Evolutionary conservation across 2,329 filamentous ascomycete genomes (phyloP), one percentile per base, ranked within the genome.

Genomic region (Passalora sequoiae): DNA sequence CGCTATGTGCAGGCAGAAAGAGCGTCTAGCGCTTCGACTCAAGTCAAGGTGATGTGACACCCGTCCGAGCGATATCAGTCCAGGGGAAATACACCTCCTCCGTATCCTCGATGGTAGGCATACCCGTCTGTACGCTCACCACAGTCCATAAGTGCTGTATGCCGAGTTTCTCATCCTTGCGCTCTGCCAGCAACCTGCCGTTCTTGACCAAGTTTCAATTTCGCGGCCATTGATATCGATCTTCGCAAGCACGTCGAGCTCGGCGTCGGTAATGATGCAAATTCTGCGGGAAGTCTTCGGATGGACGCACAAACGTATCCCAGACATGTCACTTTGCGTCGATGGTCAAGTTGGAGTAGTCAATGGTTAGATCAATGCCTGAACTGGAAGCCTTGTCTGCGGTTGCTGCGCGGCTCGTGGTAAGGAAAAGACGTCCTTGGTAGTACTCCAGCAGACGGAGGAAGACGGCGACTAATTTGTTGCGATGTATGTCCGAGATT

Each of bases 381-480:
- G 56, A 62, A 2, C 60, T 48, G 51, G 67, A 63, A 9, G 59
- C 62, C 24, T 60, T 51, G 44, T 69, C 64, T 51, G 69, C 62
- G 8, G 57, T 43, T 2, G 53, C 50, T 4, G 62, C 55, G 5
- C 62, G 61, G 38, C 68, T 69, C 1, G 61, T 64, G 2, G 65
- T 69, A 4, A 69, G 55, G 49, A 68, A 62, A 19, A 47, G 35
- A 16, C 28, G 37, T 13, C 45, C 49, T 15, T 40, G 35, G 24
- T 63, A 66, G 46, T 67, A 66, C 38, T 68, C 65, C 1, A 68
- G 55, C 13, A 59, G 55, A 12, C 64, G 59, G 9, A 67, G 55
- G 33, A 67, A 67, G 29, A 66, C 55, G 24, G 65, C 63, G 3
- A 69, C 66, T 8, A 69, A 53, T 21, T 62, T 61, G 47, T 69